Conservation (phyloP, 2,329 filamentous ascomycete species). For the Knoxdaviesia proteae region DNA sequence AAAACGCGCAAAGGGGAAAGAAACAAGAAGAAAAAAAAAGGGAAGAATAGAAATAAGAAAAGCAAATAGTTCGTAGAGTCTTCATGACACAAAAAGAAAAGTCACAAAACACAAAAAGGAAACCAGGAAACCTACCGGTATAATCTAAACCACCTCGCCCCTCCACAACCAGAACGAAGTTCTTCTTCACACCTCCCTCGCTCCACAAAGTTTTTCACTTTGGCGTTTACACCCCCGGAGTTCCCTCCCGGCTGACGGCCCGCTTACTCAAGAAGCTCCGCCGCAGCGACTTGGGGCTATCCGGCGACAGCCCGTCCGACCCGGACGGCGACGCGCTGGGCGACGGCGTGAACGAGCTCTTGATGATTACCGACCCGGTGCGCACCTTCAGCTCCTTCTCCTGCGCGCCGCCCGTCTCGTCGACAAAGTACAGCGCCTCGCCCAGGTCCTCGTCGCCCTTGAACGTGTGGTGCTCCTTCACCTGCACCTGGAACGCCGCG, state of each 20-base stretch:
- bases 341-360: constrained; percentile 43
- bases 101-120: constrained; percentile 1
- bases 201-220: not conserved
- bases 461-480: constrained; percentile 70
- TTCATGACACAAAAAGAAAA: not conserved
- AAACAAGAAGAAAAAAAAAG: too few species aligned
- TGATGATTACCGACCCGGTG: constrained; percentile 47
- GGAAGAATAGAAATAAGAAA: not conserved
- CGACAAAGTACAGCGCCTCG: constrained; percentile 77
- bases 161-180: too few species aligned
- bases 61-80: not conserved
- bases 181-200: not conserved
- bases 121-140: not conserved
- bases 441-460: constrained; percentile 68
- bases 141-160: too few species aligned
- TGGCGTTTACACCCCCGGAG: constrained; percentile 8
- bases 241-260: constrained; percentile 21
- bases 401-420: constrained; percentile 45
- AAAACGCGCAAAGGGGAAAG: too few species aligned
- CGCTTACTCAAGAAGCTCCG: constrained; percentile 35
- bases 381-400: constrained; percentile 63
- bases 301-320: constrained; percentile 5
- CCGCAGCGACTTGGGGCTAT: constrained; percentile 27
- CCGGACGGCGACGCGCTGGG: constrained; percentile 12
- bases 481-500: constrained; percentile 65